Evolutionary conservation across 768 basidiomycete species (phyloP).

Genomic region (Lanmaoa rubissima): DNA sequence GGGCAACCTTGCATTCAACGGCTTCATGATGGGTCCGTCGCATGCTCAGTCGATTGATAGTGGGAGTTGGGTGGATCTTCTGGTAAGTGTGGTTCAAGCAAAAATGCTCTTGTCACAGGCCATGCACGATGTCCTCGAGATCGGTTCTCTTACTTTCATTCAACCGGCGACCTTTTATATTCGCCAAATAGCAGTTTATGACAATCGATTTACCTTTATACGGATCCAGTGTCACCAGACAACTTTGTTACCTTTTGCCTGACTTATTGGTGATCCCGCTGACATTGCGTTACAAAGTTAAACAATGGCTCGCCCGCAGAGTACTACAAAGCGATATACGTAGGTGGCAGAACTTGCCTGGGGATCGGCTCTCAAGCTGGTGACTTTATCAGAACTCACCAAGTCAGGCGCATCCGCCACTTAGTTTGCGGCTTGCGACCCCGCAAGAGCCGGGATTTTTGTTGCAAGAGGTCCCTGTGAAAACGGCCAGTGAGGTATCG

Average conservation of each 20-base stretch:
- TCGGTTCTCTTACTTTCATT: not conserved
- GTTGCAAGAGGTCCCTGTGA: conserved; percentile 69
- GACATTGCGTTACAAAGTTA: conserved; percentile 41
- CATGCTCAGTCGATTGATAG: conserved; percentile 20
- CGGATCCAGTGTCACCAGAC: not conserved
- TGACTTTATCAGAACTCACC: conserved; percentile 54
- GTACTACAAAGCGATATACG: conserved; percentile 66
- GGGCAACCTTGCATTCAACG: conserved; percentile 26
- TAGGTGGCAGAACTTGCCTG: conserved; percentile 34
- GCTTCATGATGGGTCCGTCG: conserved; percentile 21
- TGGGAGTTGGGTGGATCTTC: conserved; percentile 32
- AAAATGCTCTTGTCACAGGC: not conserved
- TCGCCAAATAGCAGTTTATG: not conserved
- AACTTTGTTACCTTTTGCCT: not conserved
- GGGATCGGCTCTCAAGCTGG: not conserved
- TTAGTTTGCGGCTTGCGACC: conserved; percentile 61
- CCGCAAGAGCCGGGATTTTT: conserved; percentile 78
- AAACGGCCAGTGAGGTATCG: conserved; percentile 71
- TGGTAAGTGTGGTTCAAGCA: conserved; percentile 23
- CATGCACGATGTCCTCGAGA: not conserved
- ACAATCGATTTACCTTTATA: not conserved
- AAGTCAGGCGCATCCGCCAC: conserved; percentile 62
- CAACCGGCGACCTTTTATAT: not conserved
- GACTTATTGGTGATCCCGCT: conserved; percentile 5
- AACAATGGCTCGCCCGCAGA: conserved; percentile 54